These are phyloP conservation scores for Tulasnella calospora DNA, from an alignment of 768 basidiomycete genomes.

Conservation along the genomic window DNA sequence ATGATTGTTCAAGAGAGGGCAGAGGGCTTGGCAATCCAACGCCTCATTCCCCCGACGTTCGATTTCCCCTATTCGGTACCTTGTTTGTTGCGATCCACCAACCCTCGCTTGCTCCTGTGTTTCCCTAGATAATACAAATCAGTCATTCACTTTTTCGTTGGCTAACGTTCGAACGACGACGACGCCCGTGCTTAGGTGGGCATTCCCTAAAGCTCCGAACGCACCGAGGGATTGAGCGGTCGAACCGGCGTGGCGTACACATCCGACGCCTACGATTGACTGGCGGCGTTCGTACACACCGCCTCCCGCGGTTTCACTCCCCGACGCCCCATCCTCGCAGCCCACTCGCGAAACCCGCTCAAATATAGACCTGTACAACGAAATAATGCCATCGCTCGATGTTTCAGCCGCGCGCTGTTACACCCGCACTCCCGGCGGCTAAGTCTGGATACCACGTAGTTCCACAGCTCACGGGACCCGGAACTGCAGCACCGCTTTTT, in stretches of 20 bases:
- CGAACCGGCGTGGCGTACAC: not conserved
- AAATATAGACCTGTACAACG: not conserved
- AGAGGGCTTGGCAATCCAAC: not conserved
- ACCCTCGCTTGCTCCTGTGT: not conserved
- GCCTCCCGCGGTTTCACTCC: not conserved
- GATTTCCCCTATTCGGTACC: conserved; percentile 9
- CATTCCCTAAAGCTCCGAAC: not conserved
- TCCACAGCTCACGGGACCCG: not conserved
- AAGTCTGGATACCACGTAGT: not conserved
- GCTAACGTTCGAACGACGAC: not conserved
- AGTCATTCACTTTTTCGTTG: not conserved
- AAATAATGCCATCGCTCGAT: no score
- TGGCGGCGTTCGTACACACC: not conserved
- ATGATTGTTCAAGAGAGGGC: not conserved
- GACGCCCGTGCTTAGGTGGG: not conserved
- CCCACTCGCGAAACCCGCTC: not conserved
- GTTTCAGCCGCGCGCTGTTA: no score
- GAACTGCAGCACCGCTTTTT: not conserved
- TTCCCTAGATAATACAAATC: not conserved
- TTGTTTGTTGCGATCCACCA: not conserved
- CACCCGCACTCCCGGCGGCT: not conserved
- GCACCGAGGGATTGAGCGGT: not conserved
- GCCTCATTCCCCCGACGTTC: not conserved
- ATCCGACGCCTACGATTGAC: not conserved
- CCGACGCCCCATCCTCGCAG: not conserved